Percentiles rank a stretch among this genome's conserved stretches.
Conservation (phyloP, 2,329 filamentous ascomycete genomes). For the Alternaria longipes region DNA sequence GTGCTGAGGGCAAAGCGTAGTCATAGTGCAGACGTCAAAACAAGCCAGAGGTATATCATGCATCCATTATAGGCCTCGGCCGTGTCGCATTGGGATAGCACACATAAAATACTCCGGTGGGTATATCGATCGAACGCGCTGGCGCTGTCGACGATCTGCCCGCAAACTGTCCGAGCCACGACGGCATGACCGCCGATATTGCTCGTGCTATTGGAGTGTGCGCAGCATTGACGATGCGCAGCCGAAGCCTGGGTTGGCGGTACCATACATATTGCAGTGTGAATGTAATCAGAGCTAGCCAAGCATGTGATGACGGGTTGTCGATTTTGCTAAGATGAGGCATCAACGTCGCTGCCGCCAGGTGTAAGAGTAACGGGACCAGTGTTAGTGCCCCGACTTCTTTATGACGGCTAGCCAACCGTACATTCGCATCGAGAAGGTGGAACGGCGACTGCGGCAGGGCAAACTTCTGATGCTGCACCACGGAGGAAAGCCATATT, state of each 20-base stretch:
- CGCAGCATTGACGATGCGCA: slow-evolving; percentile 39
- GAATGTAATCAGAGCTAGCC: slow-evolving; percentile 2
- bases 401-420: slow-evolving; percentile 8
- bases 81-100: slow-evolving; percentile 31
- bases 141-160: slow-evolving; percentile 47
- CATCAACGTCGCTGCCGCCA: slow-evolving; percentile 1
- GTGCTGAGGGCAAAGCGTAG: slow-evolving; percentile 26
- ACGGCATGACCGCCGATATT: slow-evolving; percentile 37
- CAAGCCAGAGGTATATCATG: slow-evolving; percentile 35
- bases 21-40: slow-evolving; percentile 36
- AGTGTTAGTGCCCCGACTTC: slow-evolving; percentile 15
- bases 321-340: not conserved
- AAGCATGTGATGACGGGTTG: slow-evolving; percentile 7
- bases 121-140: slow-evolving; percentile 41
- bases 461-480: slow-evolving; percentile 14
- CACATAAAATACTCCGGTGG: slow-evolving; percentile 49
- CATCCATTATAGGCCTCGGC: slow-evolving; percentile 33
- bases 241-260: slow-evolving; percentile 37
- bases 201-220: slow-evolving; percentile 24
- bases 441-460: slow-evolving; percentile 19
- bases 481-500: slow-evolving; percentile 7
- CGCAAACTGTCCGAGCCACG: slow-evolving; percentile 46
- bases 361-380: slow-evolving; percentile 2
- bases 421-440: slow-evolving; percentile 16
- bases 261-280: slow-evolving; percentile 29